These are phyloP conservation scores for Ambrosiella cleistominuta DNA, from an alignment of 2,329 filamentous ascomycete genomes.

Conservation along the genomic window DNA sequence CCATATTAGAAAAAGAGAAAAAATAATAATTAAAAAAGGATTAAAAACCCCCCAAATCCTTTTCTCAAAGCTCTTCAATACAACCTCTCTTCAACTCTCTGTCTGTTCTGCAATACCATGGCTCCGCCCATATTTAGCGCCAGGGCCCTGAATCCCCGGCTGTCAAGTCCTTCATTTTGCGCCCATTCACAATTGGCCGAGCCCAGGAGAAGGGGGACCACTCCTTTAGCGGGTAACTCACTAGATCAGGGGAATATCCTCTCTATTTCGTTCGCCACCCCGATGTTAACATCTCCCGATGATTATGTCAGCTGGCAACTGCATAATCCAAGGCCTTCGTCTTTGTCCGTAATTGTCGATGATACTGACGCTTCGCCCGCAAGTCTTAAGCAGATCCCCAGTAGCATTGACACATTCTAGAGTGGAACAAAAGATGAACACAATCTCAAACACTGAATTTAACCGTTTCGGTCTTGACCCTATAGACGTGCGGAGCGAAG, in stretches of 20 bases:
- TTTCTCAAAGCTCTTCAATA: not conserved
- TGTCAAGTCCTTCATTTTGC: not conserved
- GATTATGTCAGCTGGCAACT: not conserved
- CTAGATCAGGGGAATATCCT: not conserved
- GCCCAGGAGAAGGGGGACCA: not conserved
- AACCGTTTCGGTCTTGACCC: not conserved
- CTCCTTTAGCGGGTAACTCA: not conserved
- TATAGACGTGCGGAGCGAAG: too few relatives aligned
- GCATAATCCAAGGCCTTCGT: not conserved
- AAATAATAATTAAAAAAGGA: not conserved
- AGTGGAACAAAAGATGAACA: not conserved
- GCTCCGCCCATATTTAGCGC: not conserved
- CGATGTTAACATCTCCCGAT: too few relatives aligned
- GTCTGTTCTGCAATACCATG: not conserved
- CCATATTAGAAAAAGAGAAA: not conserved
- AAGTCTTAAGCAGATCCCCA: not conserved
- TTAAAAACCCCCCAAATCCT: not conserved
- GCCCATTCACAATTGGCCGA: not conserved
- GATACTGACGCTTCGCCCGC: not conserved
- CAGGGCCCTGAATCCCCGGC: not conserved
- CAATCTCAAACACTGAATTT: not conserved
- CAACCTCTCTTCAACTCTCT: not conserved
- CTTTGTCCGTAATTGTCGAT: not conserved
- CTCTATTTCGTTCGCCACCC: not conserved
- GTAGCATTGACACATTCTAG: not conserved